Base-by-base conservation (phyloP, 164 flowering plant species). In the Vitis rupestris region DNA sequence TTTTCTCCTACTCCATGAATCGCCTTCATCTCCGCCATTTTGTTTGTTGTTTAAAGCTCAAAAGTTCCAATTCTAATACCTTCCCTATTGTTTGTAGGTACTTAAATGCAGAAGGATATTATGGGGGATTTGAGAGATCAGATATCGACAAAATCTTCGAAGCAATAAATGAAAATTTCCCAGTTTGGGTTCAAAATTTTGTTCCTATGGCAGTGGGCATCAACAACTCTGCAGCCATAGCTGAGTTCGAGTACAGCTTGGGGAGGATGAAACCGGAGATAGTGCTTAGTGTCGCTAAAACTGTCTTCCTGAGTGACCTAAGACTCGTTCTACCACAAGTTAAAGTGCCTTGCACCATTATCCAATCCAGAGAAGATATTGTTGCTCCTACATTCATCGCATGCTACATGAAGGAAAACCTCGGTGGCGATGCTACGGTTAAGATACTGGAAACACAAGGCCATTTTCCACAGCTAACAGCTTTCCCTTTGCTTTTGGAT, bases 391-490 rank as follows among this genome's bases (percentile, higher is more conserved):
- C 27, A 16, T 59, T 58, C 6, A 82, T 82, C 16, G 70, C 87
- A 29, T 70, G 16, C 44, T 84, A 80, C 74, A 70, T 84, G 67
- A 56, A 75, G 61, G 48, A 15, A 4, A 64, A 62, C 53, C 73
- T 82, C 8, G 79, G 81, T 4, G 71, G 75, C 8, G 10, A n/a
- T 23, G 52, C 69, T 3, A 54, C 9, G 2, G 81, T 81, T 13
- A 70, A 77, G 64, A 72, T 83, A 30, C 56, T 83, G 47, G 29
- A 66, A 44, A 70, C 84, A 10, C 55, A 75, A 58, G 85, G 87
- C 67, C 87, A 84, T 73, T 58, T 84, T 12, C 87, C 87, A 14
- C 79, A 70, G 61, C 71, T 84, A 1, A 82, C 79, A 23, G 81
- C 76, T 59, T 59, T 59, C 50, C 69, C 66, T 48, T 59, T 72